These are phyloP conservation scores for Microcos paniculata DNA, from an alignment of 345 rosid genomes.

Conservation along the genomic window DNA sequence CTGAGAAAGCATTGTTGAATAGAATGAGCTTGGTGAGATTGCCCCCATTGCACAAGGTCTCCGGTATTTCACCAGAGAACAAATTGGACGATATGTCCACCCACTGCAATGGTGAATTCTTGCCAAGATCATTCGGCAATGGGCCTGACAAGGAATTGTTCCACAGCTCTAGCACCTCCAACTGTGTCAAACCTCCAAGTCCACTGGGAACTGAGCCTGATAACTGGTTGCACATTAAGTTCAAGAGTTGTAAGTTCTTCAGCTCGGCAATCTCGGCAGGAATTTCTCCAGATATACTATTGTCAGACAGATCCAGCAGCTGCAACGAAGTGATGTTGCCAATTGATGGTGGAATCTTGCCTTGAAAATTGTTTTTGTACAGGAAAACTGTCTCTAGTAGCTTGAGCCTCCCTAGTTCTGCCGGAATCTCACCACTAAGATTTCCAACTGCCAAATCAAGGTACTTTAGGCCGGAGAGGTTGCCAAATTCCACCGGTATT, in stretches of 20 bases:
- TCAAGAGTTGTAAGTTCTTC: slow-evolving; percentile 73
- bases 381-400: slow-evolving; percentile 59
- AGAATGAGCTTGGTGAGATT: slow-evolving; percentile 85
- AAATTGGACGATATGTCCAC: slow-evolving; percentile 81
- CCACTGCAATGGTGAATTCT: slow-evolving; percentile 78
- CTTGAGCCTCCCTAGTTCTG: slow-evolving; percentile 63
- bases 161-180: slow-evolving; percentile 82
- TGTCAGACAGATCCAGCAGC: slow-evolving; percentile 82
- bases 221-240: slow-evolving; percentile 78
- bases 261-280: slow-evolving; percentile 56
- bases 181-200: slow-evolving; percentile 49
- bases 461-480: slow-evolving; percentile 67
- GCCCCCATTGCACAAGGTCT: slow-evolving; percentile 61
- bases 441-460: slow-evolving; percentile 76
- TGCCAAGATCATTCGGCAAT: slow-evolving; percentile 70
- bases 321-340: slow-evolving; percentile 61
- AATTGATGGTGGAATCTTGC: slow-evolving; percentile 58
- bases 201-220: slow-evolving; percentile 63
- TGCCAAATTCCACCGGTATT: slow-evolving; percentile 69
- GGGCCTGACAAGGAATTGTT: slow-evolving; percentile 85
- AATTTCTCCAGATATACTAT: slow-evolving; percentile 59
- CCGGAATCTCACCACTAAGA: slow-evolving; percentile 76
- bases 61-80: slow-evolving; percentile 74
- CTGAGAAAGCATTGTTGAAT: slow-evolving; percentile 83
- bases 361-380: slow-evolving; percentile 69